Percentiles rank a stretch among this genome's conserved stretches.
These are phyloP conservation scores for Claviceps maximensis DNA, from an alignment of 2,329 filamentous ascomycete genomes.

Conservation along the genomic window DNA sequence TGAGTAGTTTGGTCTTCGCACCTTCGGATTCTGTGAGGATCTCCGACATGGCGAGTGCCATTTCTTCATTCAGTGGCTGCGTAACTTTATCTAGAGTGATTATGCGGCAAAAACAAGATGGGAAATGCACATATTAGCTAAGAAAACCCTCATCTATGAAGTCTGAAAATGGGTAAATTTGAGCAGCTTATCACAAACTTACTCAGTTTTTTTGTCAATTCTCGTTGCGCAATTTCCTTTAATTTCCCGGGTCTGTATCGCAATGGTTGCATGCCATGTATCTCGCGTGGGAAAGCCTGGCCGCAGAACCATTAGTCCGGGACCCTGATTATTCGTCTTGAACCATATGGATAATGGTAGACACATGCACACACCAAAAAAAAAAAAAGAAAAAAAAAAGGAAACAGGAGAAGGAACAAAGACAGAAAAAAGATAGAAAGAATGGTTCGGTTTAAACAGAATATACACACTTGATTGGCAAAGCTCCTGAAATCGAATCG, in stretches of 20 bases:
- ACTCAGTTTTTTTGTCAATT: background rate
- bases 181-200: background rate
- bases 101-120: background rate
- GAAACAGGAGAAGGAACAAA: too few relatives aligned
- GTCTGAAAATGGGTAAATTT: background rate
- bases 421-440: too few relatives aligned
- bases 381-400: background rate
- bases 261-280: background rate
- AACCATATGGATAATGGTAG: too few relatives aligned
- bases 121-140: background rate
- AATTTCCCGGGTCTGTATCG: background rate
- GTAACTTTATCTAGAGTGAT: background rate
- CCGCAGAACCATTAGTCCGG: too few relatives aligned
- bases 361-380: too few relatives aligned
- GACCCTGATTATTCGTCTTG: background rate
- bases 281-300: background rate
- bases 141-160: too few relatives aligned
- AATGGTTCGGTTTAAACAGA: too few relatives aligned
- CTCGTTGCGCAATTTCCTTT: background rate
- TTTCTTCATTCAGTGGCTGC: background rate
- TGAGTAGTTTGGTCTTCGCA: background rate
- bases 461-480: background rate
- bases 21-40: background rate
- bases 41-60: background rate
- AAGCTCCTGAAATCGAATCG: background rate